These are phyloP conservation scores for Neocatenulostroma microsporum DNA, from an alignment of 2,329 filamentous ascomycete species.

Conservation along the genomic window DNA sequence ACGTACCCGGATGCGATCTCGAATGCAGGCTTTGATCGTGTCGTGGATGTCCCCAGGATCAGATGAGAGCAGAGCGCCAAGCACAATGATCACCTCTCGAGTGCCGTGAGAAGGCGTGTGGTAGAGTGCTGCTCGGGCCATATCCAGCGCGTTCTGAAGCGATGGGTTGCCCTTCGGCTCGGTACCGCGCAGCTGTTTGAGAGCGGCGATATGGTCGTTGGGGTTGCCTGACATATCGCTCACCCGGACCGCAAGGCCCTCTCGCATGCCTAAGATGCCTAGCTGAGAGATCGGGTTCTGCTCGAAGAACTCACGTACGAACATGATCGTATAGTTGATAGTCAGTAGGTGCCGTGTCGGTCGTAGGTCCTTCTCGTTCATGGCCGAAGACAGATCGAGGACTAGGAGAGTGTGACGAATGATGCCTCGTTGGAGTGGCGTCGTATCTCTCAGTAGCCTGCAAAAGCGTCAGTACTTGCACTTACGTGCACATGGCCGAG, in stretches of 20 bases:
- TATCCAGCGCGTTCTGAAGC: constrained; percentile 90
- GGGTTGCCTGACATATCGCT: constrained; percentile 90
- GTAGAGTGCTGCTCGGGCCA: constrained; percentile 86
- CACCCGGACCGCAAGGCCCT: constrained; percentile 77
- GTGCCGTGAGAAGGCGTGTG: constrained; percentile 92
- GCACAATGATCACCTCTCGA: constrained; percentile 82
- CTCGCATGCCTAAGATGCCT: constrained; percentile 84
- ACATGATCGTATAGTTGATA: constrained; percentile 74
- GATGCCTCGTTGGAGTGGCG: constrained; percentile 89
- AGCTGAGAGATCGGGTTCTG: constrained; percentile 98
- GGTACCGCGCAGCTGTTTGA: constrained; percentile 49
- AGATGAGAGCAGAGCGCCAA: constrained; percentile 79
- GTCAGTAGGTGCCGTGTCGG: constrained; percentile 79
- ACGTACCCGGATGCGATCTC: constrained; percentile 76
- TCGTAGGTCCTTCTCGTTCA: constrained; percentile 89
- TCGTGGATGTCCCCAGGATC: constrained; percentile 94
- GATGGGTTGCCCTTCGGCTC: constrained; percentile 45
- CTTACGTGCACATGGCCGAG: background rate
- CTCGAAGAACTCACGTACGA: constrained; percentile 92
- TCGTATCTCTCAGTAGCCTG: constrained; percentile 84
- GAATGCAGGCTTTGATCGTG: constrained; percentile 70
- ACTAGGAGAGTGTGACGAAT: constrained; percentile 93
- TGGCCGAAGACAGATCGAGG: constrained; percentile 84
- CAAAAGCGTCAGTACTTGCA: constrained; percentile 12
- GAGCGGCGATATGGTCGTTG: constrained; percentile 71